Evolutionary conservation across 2,329 filamentous ascomycete genomes (phyloP).

Genomic region (Talaromyces sp.): DNA sequence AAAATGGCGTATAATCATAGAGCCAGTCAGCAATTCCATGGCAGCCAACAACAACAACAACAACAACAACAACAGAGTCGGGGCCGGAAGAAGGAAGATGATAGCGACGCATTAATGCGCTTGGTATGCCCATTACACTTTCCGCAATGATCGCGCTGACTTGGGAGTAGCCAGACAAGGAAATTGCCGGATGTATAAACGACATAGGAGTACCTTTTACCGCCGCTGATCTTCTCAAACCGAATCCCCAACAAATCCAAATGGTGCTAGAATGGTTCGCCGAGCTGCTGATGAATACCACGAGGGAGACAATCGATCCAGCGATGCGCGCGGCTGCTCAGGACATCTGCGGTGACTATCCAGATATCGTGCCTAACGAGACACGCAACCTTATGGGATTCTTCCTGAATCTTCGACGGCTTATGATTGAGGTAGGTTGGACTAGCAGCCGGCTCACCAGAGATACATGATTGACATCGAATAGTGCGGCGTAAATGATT

Average conservation of each 20-base stretch:
- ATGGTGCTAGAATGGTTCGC: slow-evolving; percentile 98
- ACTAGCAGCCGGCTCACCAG: neutral
- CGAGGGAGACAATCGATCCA: slow-evolving; percentile 86
- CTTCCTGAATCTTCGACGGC: slow-evolving; percentile 74
- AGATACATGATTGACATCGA: neutral
- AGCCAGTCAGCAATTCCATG: slow-evolving; percentile 52
- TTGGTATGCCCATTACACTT: slow-evolving; percentile 40
- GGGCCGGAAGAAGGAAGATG: slow-evolving; percentile 54
- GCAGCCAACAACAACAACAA: slow-evolving; percentile 44
- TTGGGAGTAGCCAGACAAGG: slow-evolving; percentile 55
- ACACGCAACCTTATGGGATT: slow-evolving; percentile 95
- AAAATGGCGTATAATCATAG: slow-evolving; percentile 50
- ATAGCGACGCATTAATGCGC: slow-evolving; percentile 56
- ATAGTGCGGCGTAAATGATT: slow-evolving; percentile 86
- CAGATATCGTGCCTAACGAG: slow-evolving; percentile 79
- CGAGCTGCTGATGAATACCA: slow-evolving; percentile 88
- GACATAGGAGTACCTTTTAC: slow-evolving; percentile 92
- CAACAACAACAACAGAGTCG: slow-evolving; percentile 31
- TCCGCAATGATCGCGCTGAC: slow-evolving; percentile 11
- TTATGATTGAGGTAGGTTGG: slow-evolving; percentile 62
- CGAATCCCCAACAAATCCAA: slow-evolving; percentile 90
- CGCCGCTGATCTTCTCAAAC: slow-evolving; percentile 83
- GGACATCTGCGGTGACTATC: slow-evolving; percentile 76
- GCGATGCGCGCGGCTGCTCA: slow-evolving; percentile 91
- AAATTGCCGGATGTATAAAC: slow-evolving; percentile 95